Evolutionary conservation across 1,139 yeast genomes (phyloP), one percentile per base, ranked within the genome.

Genomic region (Nakaseomyces sp.): DNA sequence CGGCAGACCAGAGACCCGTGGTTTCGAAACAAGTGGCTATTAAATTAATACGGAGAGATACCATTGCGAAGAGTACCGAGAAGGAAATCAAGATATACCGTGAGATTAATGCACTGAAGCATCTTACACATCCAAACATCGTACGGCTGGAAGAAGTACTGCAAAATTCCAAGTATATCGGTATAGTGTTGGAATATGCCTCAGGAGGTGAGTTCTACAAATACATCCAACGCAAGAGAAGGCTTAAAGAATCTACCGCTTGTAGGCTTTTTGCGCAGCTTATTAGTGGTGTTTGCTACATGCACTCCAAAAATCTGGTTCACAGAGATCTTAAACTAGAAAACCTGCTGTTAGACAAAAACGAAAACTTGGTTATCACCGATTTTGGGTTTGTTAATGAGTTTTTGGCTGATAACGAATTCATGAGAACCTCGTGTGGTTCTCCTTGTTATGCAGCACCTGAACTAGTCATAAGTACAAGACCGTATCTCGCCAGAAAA

Each of bases 381-480:
- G 93, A 83, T 63, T 83, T 82, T 61, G 93, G 91, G 1, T 91
- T 91, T 67, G 98, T 94, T 37, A 91, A 91, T 66, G 81, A 93
- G 35, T 91, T 87, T 67, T 74, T 75, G 47, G 68, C 71, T 29
- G 74, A 73, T 26, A 74, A 74, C 52, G 96, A 87, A 61, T 69
- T 87, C 45, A 91, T 91, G 98, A 82, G 81, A 61, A 91, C 98
- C 1, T 80, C 91, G 41, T 91, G 99, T 66, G 99, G 99, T 1
- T 86, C 96, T 5, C 98, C 98, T 0, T 89, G 98, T 64, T 91
- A 91, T 64, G 97, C 97, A 0, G 98, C 98, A 3, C 98, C 98
- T 0, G 98, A 91, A 64, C 70, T 91, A 48, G 98, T 91, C 3
- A 81, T 89, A 35, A 81, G 93, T 12, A 89, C 82, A 54, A 74